These are phyloP conservation scores for Stenogyne calaminthoides DNA, from an alignment of 305 asterid species.

Conservation along the genomic window DNA sequence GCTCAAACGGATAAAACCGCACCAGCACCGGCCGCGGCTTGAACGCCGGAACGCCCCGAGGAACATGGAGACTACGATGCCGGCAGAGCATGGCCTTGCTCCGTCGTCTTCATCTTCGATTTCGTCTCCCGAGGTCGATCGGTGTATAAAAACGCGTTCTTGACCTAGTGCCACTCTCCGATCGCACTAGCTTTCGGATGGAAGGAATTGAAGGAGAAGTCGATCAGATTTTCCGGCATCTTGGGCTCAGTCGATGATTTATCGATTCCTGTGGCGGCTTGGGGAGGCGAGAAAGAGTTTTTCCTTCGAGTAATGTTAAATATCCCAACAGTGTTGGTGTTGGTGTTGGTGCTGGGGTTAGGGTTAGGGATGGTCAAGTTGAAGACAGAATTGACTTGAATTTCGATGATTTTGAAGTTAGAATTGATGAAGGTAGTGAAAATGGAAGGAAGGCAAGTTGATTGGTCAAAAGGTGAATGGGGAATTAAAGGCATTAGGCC, in stretches of 20 bases:
- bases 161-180: conserved; percentile 38
- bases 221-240: conserved; percentile 43
- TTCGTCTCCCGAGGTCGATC: conserved; percentile 35
- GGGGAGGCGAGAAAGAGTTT: conserved; percentile 55
- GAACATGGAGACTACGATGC: conserved; percentile 60
- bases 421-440: conserved; percentile 16
- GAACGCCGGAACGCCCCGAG: conserved; percentile 58
- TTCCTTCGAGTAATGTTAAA: conserved; percentile 34
- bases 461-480: conserved; percentile 25
- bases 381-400: conserved; percentile 18
- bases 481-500: conserved; percentile 29
- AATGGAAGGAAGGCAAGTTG: conserved; percentile 22
- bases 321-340: conserved; percentile 18
- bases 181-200: conserved; percentile 49
- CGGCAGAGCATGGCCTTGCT: conserved; percentile 16
- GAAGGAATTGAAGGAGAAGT: conserved; percentile 55
- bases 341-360: conserved; percentile 33
- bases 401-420: conserved; percentile 16
- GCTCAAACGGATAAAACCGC: conserved; percentile 35
- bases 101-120: conserved; percentile 31
- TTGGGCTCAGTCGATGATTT: conserved; percentile 58
- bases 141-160: conserved; percentile 43
- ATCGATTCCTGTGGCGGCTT: conserved; percentile 55
- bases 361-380: conserved; percentile 29
- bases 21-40: conserved; percentile 46